Evolutionary conservation across 768 basidiomycete genomes (phyloP), one percentile per base, ranked within the genome.

Genomic region (Baorangia bicolor): DNA sequence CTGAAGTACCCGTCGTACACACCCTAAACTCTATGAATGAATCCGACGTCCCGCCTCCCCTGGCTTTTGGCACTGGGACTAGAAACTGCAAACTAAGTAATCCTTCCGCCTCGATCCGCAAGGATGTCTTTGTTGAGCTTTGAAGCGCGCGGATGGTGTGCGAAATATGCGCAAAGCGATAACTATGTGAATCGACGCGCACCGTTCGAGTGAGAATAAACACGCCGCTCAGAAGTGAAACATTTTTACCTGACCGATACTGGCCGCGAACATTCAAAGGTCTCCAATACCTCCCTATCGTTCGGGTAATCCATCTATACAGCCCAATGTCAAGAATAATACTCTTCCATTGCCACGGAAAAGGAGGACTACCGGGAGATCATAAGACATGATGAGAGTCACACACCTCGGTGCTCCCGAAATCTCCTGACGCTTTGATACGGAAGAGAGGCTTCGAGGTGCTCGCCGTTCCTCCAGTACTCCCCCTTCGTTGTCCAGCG

Each of bases 291-390:
- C 47, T 97, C 94, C 45, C 82, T 80, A 65, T 96, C 94, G 63
- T 92, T 94, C 4, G 94, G 94, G 59, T 95, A 98, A 73, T 99
- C 95, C 86, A 98, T 92, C 93, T 95, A 30, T 16, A 37, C n/a
- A 25, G 5, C 23, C 33, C 52, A 25, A 20, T 23, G 20, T 60
- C 49, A 55, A 37, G 45, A 41, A 23, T 54, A 13, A 27, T 9
- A 1, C 21, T 42, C 27, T 41, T 28, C 38, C 25, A 27, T 31
- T 39, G 7, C 33, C n/a, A 44, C 20, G 23, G 23, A 41, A 27
- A 20, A 18, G n/a, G 25, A 25, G 16, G 7, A 49, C 27, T 14
- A 44, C 21, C 23, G 31, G 43, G 5, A 18, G 13, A 45, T 30
- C 14, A 33, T 18, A 34, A 46, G 20, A 50, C 7, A 30, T 14